Evolutionary conservation across 179 eudicot genomes (phyloP), one percentile per base, ranked within the genome.

Genomic region (Nepenthes alata): DNA sequence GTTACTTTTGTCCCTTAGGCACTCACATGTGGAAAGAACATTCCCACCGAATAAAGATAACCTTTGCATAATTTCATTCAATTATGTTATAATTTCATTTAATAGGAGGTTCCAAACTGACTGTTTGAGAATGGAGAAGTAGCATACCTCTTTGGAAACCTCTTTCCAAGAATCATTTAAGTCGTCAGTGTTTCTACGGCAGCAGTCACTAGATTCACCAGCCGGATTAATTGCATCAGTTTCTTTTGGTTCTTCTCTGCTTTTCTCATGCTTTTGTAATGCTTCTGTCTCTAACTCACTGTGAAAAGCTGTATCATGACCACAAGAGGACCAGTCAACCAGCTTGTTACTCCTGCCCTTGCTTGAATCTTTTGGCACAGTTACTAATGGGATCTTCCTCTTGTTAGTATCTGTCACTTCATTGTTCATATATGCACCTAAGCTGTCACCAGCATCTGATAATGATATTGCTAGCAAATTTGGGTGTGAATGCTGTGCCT

Each of bases 281-380:
- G 84, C 88, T 80, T 89, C 95, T 41, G 88, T 81, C 74, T 91
- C 98, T 15, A 80, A 74, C 57, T 93, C 98, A 75, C 95, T 89
- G 73, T 93, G 77, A 37, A 95, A 89, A 59, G 90, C 77, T 37
- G 96, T 89, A 69, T 89, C 89, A 25, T 95, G 89, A 45, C 96
- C 98, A 79, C 96, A 93, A 47, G 98, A 93, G 60, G 98, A 93
- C 48, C 96, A 88, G 58, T 89, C 98, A 63, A 82, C 81, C 75
- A 37, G 94, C 59, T 93, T 90, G 62, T 71, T 72, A 64, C 50
- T 61, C 75, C 76, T 79, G 49, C 59, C 68, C 70, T 81, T 76
- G 78, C 65, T 77, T 53, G 80, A 66, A 67, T 85, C 89, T 3
- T 78, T 76, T 53, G 66, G 73, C 36, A 79, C 78, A 44, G 72